These are phyloP conservation scores for Lipomyces oligophaga DNA, from an alignment of 805 yeast species.

Conservation along the genomic window DNA sequence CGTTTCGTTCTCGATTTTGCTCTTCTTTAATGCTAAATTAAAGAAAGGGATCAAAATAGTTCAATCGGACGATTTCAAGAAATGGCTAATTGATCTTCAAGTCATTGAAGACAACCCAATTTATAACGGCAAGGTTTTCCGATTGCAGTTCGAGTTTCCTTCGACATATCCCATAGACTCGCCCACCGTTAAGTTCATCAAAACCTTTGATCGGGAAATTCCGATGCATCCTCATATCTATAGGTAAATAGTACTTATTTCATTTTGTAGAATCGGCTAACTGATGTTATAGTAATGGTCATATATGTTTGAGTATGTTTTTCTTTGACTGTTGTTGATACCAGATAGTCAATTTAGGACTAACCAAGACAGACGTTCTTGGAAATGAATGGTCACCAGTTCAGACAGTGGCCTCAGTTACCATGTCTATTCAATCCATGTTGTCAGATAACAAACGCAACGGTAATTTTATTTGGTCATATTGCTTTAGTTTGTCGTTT, in stretches of 20 bases:
- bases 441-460: slow-evolving; percentile 46
- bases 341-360: too few species aligned
- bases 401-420: slow-evolving; percentile 40
- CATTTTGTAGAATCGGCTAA: too few species aligned
- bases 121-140: slow-evolving; percentile 41
- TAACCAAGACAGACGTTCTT: slow-evolving; percentile 42
- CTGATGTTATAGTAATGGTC: slow-evolving; percentile 50
- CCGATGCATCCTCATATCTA: slow-evolving; percentile 75
- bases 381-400: slow-evolving; percentile 70
- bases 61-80: slow-evolving; percentile 37
- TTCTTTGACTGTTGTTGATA: slow-evolving; percentile 4
- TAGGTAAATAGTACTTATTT: slow-evolving; percentile 35
- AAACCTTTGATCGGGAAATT: slow-evolving; percentile 36
- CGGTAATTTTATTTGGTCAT: slow-evolving; percentile 25
- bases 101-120: slow-evolving; percentile 40
- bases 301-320: slow-evolving; percentile 54
- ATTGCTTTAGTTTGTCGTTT: background rate
- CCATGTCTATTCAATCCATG: slow-evolving; percentile 63
- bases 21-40: background rate
- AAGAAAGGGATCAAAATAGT: slow-evolving; percentile 35
- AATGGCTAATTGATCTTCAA: slow-evolving; percentile 42
- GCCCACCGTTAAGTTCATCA: slow-evolving; percentile 55
- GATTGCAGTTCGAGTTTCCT: slow-evolving; percentile 45
- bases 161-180: slow-evolving; percentile 54
- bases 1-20: too few species aligned